Evolutionary conservation across 768 basidiomycete genomes (phyloP).

Genomic region (Sistotremastrum niveocremeum): DNA sequence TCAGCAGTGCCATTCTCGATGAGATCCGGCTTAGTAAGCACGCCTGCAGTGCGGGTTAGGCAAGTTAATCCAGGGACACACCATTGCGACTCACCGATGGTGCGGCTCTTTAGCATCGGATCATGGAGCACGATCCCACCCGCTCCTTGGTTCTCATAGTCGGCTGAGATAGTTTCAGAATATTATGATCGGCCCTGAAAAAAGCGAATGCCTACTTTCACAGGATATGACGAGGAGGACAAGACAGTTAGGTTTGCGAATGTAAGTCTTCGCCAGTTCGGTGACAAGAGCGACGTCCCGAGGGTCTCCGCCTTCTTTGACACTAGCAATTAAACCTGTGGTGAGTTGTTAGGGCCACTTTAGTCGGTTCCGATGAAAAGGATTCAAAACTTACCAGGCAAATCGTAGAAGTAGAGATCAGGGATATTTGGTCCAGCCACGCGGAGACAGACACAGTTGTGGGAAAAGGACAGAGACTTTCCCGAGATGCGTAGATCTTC

Average conservation of each 20-base stretch:
- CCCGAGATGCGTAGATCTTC: not conserved
- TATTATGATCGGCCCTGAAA: no score
- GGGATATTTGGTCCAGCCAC: conserved; percentile 47
- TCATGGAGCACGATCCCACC: conserved; percentile 42
- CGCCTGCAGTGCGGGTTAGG: conserved; percentile 37
- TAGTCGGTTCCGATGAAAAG: not conserved
- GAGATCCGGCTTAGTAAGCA: conserved; percentile 63
- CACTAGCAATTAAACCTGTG: conserved; percentile 45
- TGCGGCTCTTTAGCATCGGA: conserved; percentile 50
- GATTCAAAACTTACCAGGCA: conserved; percentile 38
- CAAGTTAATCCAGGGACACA: no score
- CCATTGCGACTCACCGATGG: conserved; percentile 43
- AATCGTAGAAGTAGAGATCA: conserved; percentile 51
- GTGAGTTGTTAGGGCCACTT: not conserved
- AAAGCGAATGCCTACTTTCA: conserved; percentile 47
- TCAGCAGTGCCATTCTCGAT: conserved; percentile 42
- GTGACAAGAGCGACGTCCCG: conserved; percentile 51
- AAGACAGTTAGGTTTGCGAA: conserved; percentile 46
- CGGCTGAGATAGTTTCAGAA: conserved; percentile 29
- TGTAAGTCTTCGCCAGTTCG: conserved; percentile 43
- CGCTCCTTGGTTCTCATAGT: conserved; percentile 71
- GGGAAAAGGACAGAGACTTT: conserved; percentile 30
- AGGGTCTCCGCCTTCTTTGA: conserved; percentile 32
- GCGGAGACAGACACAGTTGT: conserved; percentile 40
- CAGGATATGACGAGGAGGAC: conserved; percentile 48